Percentiles rank a stretch among this genome's conserved stretches.
Evolutionary conservation across 225 moss, liverwort and hornwort genomes (phyloP).

Genomic region (Bryoerythrophyllum caledonicum): DNA sequence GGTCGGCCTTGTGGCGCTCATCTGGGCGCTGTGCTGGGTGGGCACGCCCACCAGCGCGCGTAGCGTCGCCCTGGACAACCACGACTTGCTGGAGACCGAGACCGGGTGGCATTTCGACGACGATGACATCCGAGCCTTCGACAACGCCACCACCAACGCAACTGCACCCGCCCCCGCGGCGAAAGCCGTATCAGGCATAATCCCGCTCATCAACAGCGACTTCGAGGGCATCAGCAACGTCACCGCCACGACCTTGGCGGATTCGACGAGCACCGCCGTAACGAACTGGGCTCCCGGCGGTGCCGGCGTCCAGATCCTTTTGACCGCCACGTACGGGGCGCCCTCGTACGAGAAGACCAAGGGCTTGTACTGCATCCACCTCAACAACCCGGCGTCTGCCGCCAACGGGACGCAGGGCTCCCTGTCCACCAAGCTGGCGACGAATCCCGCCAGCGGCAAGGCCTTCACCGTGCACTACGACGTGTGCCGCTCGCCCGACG

Average conservation of each 20-base stretch:
- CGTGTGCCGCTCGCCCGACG: conserved; percentile 31
- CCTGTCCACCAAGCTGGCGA: conserved; percentile 32
- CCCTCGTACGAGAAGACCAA: neutral
- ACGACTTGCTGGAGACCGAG: conserved; percentile 35
- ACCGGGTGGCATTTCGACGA: conserved; percentile 34
- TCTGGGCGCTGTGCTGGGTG: conserved; percentile 37
- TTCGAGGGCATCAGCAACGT: conserved; percentile 24
- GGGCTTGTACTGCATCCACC: conserved; percentile 23
- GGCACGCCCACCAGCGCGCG: conserved; percentile 27
- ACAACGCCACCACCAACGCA: neutral
- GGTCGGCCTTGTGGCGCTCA: conserved; percentile 26
- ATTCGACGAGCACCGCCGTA: conserved; percentile 14
- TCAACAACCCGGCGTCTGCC: conserved; percentile 28
- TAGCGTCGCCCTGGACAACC: conserved; percentile 16
- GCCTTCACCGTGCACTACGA: conserved; percentile 17
- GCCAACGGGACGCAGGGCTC: conserved; percentile 36
- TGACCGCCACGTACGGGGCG: conserved; percentile 17
- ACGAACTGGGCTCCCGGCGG: conserved; percentile 34
- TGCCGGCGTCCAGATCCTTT: conserved; percentile 41
- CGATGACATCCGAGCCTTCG: conserved; percentile 14
- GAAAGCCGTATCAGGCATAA: neutral
- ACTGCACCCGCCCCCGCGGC: neutral
- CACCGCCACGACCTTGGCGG: neutral
- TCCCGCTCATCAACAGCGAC: conserved; percentile 33
- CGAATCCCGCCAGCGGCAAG: conserved; percentile 2